phyloP scores from a whole-genome alignment of 2,329 filamentous ascomycete genomes.

The Verruconis gallopava region DNA sequence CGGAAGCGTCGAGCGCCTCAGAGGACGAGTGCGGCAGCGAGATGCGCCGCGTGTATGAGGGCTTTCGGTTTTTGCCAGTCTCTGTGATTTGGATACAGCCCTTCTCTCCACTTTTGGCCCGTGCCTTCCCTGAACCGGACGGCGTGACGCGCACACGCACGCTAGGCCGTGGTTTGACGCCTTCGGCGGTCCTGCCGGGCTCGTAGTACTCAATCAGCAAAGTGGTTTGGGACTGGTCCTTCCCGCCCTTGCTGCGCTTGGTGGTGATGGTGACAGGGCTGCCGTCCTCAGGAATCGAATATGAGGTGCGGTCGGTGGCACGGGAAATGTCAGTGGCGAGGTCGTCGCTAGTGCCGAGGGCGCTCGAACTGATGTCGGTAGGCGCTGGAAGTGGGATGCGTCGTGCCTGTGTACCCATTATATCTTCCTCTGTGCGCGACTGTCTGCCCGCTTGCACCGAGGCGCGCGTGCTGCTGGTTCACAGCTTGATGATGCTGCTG shows the following conservation, averaged over 20 bases:
- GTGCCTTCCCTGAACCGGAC: slow-evolving; percentile 46
- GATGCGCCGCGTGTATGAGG: slow-evolving; percentile 55
- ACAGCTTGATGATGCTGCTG: too few species aligned
- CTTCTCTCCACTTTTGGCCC: slow-evolving; percentile 37
- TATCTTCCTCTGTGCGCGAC: too few species aligned
- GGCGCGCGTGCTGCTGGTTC: too few species aligned
- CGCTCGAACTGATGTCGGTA: slow-evolving; percentile 51
- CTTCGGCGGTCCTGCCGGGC: slow-evolving; percentile 39
- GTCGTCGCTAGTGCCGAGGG: slow-evolving; percentile 29
- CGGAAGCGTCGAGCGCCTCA: slow-evolving; percentile 18
- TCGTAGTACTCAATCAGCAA: slow-evolving; percentile 94
- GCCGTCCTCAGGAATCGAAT: slow-evolving; percentile 73
- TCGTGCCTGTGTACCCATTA: slow-evolving; percentile 32
- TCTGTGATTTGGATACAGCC: slow-evolving; percentile 83
- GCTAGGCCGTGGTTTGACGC: slow-evolving; percentile 59
- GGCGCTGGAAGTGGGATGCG: slow-evolving; percentile 61
- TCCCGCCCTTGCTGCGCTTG: slow-evolving; percentile 47
- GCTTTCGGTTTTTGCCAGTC: slow-evolving; percentile 56
- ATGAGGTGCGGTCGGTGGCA: slow-evolving; percentile 56
- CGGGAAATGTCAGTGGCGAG: slow-evolving; percentile 56
- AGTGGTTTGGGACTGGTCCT: slow-evolving; percentile 65
- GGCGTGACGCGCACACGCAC: slow-evolving; percentile 72
- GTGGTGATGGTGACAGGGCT: slow-evolving; percentile 88
- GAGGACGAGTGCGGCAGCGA: slow-evolving; percentile 41
- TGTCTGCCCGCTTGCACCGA: too few species aligned